A percentile compares a stretch with the other conserved stretches of the same genome.
Conservation (phyloP, 148 eudicot species). For the Vaccinium myrtillus region DNA sequence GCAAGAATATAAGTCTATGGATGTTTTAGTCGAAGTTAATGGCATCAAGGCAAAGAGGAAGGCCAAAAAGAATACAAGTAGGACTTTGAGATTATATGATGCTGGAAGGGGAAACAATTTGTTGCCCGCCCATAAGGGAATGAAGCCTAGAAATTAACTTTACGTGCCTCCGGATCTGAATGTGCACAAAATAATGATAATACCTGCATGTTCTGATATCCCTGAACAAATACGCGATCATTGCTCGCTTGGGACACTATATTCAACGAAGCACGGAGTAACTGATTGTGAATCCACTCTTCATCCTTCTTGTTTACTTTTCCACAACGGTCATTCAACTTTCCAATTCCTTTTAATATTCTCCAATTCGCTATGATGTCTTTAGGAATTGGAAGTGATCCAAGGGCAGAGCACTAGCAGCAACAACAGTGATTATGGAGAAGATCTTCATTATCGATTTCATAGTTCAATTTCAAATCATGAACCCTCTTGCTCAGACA, state of each 20-base stretch:
- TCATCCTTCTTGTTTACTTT: not conserved
- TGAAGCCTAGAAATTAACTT: not conserved
- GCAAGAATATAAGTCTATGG: not conserved
- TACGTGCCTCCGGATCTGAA: not conserved
- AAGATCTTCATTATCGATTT: conserved; percentile 31
- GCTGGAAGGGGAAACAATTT: not conserved
- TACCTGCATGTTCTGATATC: not conserved
- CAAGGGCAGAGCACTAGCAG: conserved; percentile 36
- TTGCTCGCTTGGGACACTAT: not conserved
- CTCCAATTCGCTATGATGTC: conserved; percentile 1
- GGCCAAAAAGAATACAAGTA: not conserved
- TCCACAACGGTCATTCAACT: not conserved
- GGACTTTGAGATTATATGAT: not conserved
- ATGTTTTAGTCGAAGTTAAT: not conserved
- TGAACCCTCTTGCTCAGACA: conserved; percentile 55
- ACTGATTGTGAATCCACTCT: not conserved
- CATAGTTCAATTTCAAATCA: conserved; percentile 33
- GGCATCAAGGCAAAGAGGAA: not conserved
- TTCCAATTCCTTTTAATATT: conserved; percentile 13
- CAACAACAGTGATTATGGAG: conserved; percentile 27
- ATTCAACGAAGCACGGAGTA: not conserved
- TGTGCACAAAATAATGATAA: not conserved
- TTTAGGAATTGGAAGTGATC: conserved; percentile 46
- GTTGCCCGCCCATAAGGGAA: not conserved
- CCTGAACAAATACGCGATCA: not conserved